Evolutionary conservation across 805 yeast species (phyloP).

Genomic region (Torulaspora franciscae): DNA sequence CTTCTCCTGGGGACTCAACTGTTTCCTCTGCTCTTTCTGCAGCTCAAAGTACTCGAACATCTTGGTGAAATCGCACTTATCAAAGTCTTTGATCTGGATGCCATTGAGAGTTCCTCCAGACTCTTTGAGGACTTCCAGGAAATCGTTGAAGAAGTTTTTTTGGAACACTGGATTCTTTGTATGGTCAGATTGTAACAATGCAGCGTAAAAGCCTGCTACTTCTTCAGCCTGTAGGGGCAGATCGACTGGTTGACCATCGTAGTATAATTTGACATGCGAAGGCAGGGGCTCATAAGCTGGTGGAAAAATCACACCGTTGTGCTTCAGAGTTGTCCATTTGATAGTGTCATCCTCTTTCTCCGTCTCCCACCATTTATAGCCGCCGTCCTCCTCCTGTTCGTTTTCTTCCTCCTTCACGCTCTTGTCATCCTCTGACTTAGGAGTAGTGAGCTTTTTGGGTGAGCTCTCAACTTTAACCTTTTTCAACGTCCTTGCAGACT

Average conservation of each 20-base stretch:
- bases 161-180: constrained; percentile 82
- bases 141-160: constrained; percentile 81
- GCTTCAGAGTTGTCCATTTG: constrained; percentile 84
- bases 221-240: constrained; percentile 85
- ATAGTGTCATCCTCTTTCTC: constrained; percentile 62
- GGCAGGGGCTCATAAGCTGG: constrained; percentile 90
- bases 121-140: constrained; percentile 60
- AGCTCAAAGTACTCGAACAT: constrained; percentile 69
- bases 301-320: constrained; percentile 89
- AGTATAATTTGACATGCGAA: constrained; percentile 62
- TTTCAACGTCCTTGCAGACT: constrained; percentile 4
- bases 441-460: constrained; percentile 7
- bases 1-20: constrained; percentile 66
- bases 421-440: constrained; percentile 11
- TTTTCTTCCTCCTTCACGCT: constrained; percentile 23
- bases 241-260: constrained; percentile 69
- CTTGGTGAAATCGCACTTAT: constrained; percentile 69
- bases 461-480: constrained; percentile 15
- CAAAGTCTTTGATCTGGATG: constrained; percentile 51
- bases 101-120: constrained; percentile 54
- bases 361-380: constrained; percentile 74
- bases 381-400: constrained; percentile 49
- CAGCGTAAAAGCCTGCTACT: constrained; percentile 93
- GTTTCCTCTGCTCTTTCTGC: constrained; percentile 66
- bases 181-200: constrained; percentile 82